Evolutionary conservation across 139 green algal genomes (phyloP).

Genomic region (Micractinium sp.): DNA sequence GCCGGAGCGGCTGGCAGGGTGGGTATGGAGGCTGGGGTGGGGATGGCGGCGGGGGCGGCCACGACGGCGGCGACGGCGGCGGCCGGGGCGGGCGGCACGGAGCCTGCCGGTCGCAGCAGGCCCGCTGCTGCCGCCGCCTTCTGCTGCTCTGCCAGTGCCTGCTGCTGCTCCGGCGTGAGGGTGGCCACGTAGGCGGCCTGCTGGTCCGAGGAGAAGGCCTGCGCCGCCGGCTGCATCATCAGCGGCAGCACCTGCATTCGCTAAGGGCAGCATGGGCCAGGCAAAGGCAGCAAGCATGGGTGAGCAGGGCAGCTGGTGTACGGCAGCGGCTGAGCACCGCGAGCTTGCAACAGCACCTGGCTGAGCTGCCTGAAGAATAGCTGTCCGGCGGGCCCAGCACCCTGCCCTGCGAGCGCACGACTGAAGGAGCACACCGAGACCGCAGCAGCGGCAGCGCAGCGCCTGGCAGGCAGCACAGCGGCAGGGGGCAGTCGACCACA

Average conservation of each 20-base stretch:
- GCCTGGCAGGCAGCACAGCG: background rate
- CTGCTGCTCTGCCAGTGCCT: slow-evolving; percentile 3
- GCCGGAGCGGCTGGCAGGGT: background rate
- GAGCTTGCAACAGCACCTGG: background rate
- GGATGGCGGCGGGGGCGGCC: background rate
- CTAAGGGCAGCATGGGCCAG: background rate
- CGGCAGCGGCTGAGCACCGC: background rate
- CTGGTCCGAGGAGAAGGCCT: background rate
- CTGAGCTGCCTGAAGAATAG: background rate
- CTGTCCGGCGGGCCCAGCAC: background rate
- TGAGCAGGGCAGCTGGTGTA: background rate
- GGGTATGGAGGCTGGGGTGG: background rate
- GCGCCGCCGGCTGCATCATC: slow-evolving; percentile 16
- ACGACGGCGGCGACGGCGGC: background rate
- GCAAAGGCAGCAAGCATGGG: background rate
- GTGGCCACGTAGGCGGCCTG: background rate
- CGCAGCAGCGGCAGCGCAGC: background rate
- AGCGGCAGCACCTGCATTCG: slow-evolving; percentile 4
- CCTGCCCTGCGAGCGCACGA: no score
- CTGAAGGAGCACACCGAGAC: background rate
- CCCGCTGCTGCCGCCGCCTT: background rate
- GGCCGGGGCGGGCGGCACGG: background rate
- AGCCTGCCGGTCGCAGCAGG: background rate
- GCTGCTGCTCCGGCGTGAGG: slow-evolving; percentile 6
- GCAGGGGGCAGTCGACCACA: background rate